Conservation (phyloP, 495 filamentous ascomycete genomes). For the Letharia lupina region DNA sequence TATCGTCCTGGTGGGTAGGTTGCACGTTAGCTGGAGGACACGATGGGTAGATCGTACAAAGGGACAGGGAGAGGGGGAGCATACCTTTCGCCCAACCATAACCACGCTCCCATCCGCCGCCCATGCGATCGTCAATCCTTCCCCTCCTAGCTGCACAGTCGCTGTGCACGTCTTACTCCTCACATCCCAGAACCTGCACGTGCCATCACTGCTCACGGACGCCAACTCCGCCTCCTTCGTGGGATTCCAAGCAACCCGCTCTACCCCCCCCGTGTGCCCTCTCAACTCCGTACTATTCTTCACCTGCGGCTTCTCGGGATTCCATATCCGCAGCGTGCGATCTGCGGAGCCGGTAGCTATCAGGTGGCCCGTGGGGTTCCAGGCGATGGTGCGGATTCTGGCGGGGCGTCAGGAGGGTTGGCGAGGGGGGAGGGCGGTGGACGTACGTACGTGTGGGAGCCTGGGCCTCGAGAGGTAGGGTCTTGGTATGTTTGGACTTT, state of each 20-base stretch:
- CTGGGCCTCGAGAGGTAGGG: conserved; percentile 41
- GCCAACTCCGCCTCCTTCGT: conserved; percentile 80
- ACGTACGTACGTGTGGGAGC: conserved; percentile 51
- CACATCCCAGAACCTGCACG: conserved; percentile 89
- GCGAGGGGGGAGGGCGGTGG: neutral
- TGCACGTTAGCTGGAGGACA: neutral
- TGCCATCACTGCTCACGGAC: conserved; percentile 75
- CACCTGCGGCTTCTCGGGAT: conserved; percentile 73
- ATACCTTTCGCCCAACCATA: conserved; percentile 77
- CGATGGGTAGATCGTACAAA: neutral
- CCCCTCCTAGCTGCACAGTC: conserved; percentile 70
- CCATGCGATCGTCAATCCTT: conserved; percentile 80
- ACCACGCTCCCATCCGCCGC: conserved; percentile 75
- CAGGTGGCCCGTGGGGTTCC: conserved; percentile 79
- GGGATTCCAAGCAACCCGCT: conserved; percentile 86
- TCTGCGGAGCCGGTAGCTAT: conserved; percentile 81
- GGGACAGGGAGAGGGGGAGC: neutral
- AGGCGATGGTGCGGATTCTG: conserved; percentile 67
- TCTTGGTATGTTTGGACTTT: conserved; percentile 59
- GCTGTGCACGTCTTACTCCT: conserved; percentile 70
- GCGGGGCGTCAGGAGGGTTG: conserved; percentile 14
- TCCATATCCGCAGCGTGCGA: conserved; percentile 82
- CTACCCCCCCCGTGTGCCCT: conserved; percentile 67
- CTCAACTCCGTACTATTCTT: conserved; percentile 79
- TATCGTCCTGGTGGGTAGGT: conserved; percentile 50